phyloP scores from a whole-genome alignment of 345 rosid species.

The Camelina sativa region DNA sequence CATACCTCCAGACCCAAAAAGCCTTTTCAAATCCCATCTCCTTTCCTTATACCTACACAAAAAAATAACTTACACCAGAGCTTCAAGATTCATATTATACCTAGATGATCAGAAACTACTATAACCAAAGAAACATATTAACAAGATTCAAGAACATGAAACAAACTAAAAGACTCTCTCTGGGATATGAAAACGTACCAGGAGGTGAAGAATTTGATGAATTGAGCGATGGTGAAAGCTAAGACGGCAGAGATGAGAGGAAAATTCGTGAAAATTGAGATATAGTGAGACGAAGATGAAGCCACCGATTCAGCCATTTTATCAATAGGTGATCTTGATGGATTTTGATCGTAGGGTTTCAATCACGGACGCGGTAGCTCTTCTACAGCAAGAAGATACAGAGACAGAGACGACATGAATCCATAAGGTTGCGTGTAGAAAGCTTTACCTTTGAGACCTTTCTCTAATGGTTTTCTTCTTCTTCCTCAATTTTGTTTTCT shows the following conservation, averaged over 20 bases:
- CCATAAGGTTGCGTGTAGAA: constrained; percentile 23
- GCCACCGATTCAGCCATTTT: constrained; percentile 47
- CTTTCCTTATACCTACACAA: constrained; percentile 71
- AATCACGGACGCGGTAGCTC: not conserved
- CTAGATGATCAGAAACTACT: not conserved
- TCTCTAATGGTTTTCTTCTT: constrained; percentile 20
- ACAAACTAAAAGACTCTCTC: not conserved
- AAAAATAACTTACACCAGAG: constrained; percentile 39
- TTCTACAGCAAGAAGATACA: constrained; percentile 8
- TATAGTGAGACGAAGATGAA: constrained; percentile 44
- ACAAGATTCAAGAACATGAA: not conserved
- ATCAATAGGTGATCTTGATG: constrained; percentile 15
- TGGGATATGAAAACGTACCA: constrained; percentile 48
- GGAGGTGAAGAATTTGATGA: constrained; percentile 67
- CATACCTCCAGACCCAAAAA: constrained; percentile 94
- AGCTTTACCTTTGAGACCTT: constrained; percentile 4
- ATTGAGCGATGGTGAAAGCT: constrained; percentile 69
- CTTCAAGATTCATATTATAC: constrained; percentile 35
- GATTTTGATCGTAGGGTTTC: not conserved
- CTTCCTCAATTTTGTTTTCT: not conserved
- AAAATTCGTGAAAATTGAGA: constrained; percentile 55
- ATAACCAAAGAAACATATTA: not conserved
- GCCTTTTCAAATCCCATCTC: constrained; percentile 72
- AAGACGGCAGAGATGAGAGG: constrained; percentile 68
- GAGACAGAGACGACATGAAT: constrained; percentile 19